Evolutionary conservation across 176 grass and related monocot genomes (phyloP).

Genomic region (Juncus effusus): DNA sequence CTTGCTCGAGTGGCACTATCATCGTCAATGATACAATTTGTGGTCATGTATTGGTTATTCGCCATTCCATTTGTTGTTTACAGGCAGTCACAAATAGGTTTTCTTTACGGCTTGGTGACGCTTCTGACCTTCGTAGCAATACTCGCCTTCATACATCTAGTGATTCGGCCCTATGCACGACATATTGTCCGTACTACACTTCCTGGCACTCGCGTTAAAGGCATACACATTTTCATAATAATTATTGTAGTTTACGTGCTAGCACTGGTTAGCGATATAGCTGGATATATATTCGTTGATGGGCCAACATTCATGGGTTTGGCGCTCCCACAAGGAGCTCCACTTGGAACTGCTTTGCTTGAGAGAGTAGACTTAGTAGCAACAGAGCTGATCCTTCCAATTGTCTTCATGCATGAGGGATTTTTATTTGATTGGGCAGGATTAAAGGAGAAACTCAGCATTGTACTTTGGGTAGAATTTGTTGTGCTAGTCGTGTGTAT

Average conservation of each 20-base stretch:
- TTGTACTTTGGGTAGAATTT: neutral
- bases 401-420: constrained; percentile 17
- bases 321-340: constrained; percentile 28
- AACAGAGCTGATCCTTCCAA: constrained; percentile 26
- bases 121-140: too few species aligned
- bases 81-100: too few species aligned
- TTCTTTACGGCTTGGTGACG: too few species aligned
- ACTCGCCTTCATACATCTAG: too few species aligned
- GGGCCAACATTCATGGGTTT: constrained; percentile 28
- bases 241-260: neutral
- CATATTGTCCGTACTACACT: too few species aligned
- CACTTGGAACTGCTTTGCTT: constrained; percentile 34
- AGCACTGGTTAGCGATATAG: constrained; percentile 5
- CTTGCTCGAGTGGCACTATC: too few species aligned
- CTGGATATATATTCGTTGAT: constrained; percentile 1
- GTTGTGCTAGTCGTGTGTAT: constrained; percentile 3
- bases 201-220: neutral
- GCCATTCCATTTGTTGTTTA: too few species aligned
- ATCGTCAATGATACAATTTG: too few species aligned
- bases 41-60: too few species aligned
- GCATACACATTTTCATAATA: constrained; percentile 22
- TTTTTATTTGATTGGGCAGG: constrained; percentile 11
- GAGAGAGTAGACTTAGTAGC: constrained; percentile 22
- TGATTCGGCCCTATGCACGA: too few species aligned
- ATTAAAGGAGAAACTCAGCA: neutral